Conservation (phyloP, 2,329 filamentous ascomycete genomes). For the Fusarium incarnatum region DNA sequence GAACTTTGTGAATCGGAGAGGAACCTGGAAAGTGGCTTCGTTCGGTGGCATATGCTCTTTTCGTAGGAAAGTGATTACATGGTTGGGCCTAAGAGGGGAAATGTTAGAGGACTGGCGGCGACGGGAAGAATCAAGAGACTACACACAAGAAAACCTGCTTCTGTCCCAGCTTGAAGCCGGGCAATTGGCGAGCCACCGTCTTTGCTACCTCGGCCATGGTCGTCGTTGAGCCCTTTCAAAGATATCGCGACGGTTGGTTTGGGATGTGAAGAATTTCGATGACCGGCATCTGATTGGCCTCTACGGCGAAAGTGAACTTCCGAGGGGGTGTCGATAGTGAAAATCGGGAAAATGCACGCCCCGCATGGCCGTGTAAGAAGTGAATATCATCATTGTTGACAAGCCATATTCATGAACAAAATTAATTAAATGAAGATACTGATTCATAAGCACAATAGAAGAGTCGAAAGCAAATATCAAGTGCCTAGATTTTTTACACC, state of each 20-base stretch:
- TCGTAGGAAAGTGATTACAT: conserved; percentile 81
- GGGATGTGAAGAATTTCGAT: conserved; percentile 48
- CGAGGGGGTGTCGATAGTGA: conserved; percentile 27
- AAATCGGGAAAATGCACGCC: conserved; percentile 32
- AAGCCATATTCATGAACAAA: neutral
- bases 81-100: conserved; percentile 72
- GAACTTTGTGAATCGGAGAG: conserved; percentile 93
- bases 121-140: neutral
- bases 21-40: conserved; percentile 90
- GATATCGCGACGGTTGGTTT: conserved; percentile 42
- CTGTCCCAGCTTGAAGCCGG: conserved; percentile 61
- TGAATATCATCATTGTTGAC: conserved; percentile 5
- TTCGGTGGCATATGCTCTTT: conserved; percentile 78
- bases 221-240: conserved; percentile 40
- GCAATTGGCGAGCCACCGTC: conserved; percentile 53
- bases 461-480: accelerated
- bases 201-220: conserved; percentile 57
- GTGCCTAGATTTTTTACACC: neutral
- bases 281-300: conserved; percentile 46
- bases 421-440: neutral
- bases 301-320: conserved; percentile 47
- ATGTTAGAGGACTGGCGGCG: conserved; percentile 16
- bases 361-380: conserved; percentile 7
- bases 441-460: neutral
- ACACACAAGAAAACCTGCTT: conserved; percentile 69